Evolutionary conservation across 2,329 filamentous ascomycete genomes (phyloP), one percentile per base, ranked within the genome.

Genomic region (Xylariaceae sp.): DNA sequence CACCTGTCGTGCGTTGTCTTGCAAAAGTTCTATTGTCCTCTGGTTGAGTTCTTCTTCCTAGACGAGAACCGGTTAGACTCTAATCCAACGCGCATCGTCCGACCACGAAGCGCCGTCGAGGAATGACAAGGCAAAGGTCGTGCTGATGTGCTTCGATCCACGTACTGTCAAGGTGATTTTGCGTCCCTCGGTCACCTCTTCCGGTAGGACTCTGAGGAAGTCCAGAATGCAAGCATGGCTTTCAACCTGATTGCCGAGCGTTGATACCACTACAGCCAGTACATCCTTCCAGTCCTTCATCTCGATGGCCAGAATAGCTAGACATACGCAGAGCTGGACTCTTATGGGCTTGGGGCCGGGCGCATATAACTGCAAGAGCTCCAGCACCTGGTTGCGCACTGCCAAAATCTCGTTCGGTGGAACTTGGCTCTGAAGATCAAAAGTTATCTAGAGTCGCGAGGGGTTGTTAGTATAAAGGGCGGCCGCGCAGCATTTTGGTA

Each of bases 121-220:
- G 39, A 55, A 66, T 63, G 59, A 59, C 59, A 61, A 61, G 61
- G 61, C 54, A 61, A 50, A 62, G 65, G 71, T 68, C 65, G 74
- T 70, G 74, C 72, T 74, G 76, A 71, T 74, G 70, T 70, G 67
- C 74, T 71, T 77, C 77, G 78, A 77, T 87, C 85, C 81, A 92
- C 90, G 78, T 94, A 96, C 92, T 84, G 90, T 92, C 76, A 99
- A 82, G 80, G 91, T 96, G 81, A 99, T 96, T 79, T 97, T 99
- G 76, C 94, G 90, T 76, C 94, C 94, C 80, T 99, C 92, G 65
- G 89, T 97, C 69, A 99, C 94, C 81, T 99, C 94, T 79, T 99
- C 94, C 53, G 94, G 94, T 62, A 99, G 85, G 66, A 99, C 92
- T 72, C 90, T 91, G 62, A 99, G 80, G 72, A 99, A 99, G 72